A percentile compares a stretch with the other conserved stretches of the same genome.
These are phyloP conservation scores for Blepharisma stoltei DNA, from an alignment of 73 alveolate genomes.

Conservation along the genomic window DNA sequence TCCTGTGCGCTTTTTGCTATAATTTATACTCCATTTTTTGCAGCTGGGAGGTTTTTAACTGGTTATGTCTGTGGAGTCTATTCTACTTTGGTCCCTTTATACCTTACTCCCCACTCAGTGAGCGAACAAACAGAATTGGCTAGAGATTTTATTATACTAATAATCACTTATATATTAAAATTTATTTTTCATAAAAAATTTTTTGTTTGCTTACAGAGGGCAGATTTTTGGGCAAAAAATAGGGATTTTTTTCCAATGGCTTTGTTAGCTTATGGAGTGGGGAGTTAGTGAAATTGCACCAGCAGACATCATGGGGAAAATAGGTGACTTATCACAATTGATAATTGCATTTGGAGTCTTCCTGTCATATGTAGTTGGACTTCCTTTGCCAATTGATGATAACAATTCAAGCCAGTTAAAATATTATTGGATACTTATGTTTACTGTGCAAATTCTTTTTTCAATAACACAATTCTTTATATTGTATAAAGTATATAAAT, in stretches of 20 bases:
- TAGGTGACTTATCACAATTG: neutral
- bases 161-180: too few relatives aligned
- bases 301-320: neutral
- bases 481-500: slow-evolving; percentile 6
- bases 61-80: neutral
- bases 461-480: neutral
- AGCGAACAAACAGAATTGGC: too few relatives aligned
- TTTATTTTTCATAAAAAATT: too few relatives aligned
- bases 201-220: too few relatives aligned
- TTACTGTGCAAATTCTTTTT: neutral
- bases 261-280: too few relatives aligned
- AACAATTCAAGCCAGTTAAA: neutral
- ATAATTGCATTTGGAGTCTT: neutral
- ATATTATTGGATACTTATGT: neutral
- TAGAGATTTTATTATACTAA: too few relatives aligned
- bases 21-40: neutral
- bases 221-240: too few relatives aligned
- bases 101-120: too few relatives aligned
- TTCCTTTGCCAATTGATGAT: slow-evolving; percentile 4
- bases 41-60: neutral
- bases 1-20: neutral
- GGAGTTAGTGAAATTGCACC: slow-evolving; percentile 5
- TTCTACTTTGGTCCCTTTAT: neutral
- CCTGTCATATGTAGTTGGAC: neutral
- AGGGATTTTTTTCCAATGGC: too few relatives aligned